Evolutionary conservation across 257 asterid species (phyloP).

Genomic region (Cinchona pubescens): DNA sequence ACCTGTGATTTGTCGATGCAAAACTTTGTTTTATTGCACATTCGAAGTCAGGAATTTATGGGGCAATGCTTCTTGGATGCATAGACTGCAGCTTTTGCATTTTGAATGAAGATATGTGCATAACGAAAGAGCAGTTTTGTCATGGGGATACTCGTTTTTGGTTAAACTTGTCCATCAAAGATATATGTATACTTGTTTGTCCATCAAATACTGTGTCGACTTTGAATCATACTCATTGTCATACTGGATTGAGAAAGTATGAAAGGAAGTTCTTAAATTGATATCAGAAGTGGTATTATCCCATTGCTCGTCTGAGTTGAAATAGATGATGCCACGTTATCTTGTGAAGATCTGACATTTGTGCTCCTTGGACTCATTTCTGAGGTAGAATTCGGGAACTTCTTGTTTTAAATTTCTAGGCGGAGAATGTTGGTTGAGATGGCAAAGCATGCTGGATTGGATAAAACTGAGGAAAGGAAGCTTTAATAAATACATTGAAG

Average conservation of each 20-base stretch:
- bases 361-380: background rate
- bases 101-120: background rate
- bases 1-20: background rate
- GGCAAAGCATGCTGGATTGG: background rate
- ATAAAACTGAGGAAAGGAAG: background rate
- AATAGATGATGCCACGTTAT: background rate
- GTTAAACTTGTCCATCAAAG: too few relatives aligned
- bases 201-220: background rate
- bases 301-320: background rate
- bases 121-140: too few relatives aligned
- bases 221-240: background rate
- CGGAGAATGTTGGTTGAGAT: background rate
- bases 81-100: background rate
- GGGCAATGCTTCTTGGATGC: background rate
- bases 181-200: too few relatives aligned
- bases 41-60: background rate
- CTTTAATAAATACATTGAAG: background rate
- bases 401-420: background rate
- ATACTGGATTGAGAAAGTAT: background rate
- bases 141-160: too few relatives aligned
- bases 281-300: background rate
- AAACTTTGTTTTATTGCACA: background rate
- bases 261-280: background rate
- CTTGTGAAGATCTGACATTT: background rate
- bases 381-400: too few relatives aligned